Base-by-base conservation (phyloP, 169 alveolate genomes). In the Eimeria sp. region DNA sequence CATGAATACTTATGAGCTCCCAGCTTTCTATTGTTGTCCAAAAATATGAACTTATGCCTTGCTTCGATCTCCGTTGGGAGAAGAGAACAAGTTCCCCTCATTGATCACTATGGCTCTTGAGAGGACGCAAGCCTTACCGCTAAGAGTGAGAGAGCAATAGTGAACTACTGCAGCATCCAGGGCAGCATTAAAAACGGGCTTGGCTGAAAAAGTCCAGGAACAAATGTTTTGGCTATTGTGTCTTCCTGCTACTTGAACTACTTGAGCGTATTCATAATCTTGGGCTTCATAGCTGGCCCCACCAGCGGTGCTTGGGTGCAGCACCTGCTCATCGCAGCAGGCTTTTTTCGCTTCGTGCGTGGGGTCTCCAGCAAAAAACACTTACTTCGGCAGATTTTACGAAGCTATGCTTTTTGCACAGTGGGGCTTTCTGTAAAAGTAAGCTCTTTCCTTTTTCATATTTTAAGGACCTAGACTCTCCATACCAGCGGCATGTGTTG, bases 241-340 rank as follows among this genome's bases (percentile, higher is more conserved):
- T 72, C n/a, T 33, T 54, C n/a, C 11, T 72, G 54, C 14, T 40
- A 30, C 6, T 72, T 40, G 52, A 16, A 11, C 27, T 40, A n/a
- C 10, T 49, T 0, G 49, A 30, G n/a, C n/a, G n/a, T n/a, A n/a
- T n/a, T n/a, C n/a, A n/a, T 14, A 72, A 11, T 72, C 56, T 16
- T 30, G 10, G 82, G 78, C 49, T 68, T 72, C 56, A 52, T 33
- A n/a, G 33, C 56, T 13, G 56, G 56, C 43, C 54, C 54, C 54
- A 25, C 54, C 27, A 11, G 56, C 40, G 54, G 54, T 16, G 30
- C 23, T 25, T 16, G 56, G 82, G 82, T 72, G 82, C 82, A 72
- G n/a, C n/a, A n/a, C 82, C 82, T 72, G 52, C 16, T 72, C 30
- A 37, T 20, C 52, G 37, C 82, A 72, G 82, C 82, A n/a, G n/a